Evolutionary conservation across 2,329 filamentous ascomycete genomes (phyloP).

Genomic region (Emergomyces orientalis): DNA sequence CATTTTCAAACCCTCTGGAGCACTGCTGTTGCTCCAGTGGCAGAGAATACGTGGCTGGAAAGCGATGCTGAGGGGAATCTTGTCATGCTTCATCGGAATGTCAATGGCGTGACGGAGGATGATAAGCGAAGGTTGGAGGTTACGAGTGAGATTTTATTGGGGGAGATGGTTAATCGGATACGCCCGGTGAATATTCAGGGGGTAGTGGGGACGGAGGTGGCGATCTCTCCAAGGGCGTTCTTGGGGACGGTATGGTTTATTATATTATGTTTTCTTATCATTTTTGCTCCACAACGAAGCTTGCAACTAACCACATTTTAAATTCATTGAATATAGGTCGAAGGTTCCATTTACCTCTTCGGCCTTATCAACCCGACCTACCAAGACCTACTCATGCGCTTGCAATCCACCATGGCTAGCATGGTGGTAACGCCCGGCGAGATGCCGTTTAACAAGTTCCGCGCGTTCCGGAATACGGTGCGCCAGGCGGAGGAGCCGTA

Average conservation of each 20-base stretch:
- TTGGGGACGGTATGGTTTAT: constrained; percentile 64
- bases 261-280: background rate
- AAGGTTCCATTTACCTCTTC: constrained; percentile 86
- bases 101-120: constrained; percentile 61
- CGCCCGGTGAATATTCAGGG: constrained; percentile 60
- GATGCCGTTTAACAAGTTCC: constrained; percentile 67
- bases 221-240: constrained; percentile 74
- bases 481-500: constrained; percentile 65
- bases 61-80: constrained; percentile 84
- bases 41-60: constrained; percentile 66
- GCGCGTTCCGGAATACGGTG: constrained; percentile 69
- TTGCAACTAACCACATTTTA: background rate
- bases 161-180: constrained; percentile 90
- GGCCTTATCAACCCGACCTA: constrained; percentile 63
- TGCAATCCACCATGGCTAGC: constrained; percentile 63
- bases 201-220: constrained; percentile 54
- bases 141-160: constrained; percentile 72
- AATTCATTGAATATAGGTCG: constrained; percentile 49
- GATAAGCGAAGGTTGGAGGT: constrained; percentile 63
- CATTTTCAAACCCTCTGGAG: constrained; percentile 77
- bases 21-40: constrained; percentile 66
- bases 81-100: constrained; percentile 65
- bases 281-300: background rate
- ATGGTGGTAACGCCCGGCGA: constrained; percentile 60
- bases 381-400: constrained; percentile 70